phyloP scores from a whole-genome alignment of 805 yeast species.

The Priceomyces castillae region DNA sequence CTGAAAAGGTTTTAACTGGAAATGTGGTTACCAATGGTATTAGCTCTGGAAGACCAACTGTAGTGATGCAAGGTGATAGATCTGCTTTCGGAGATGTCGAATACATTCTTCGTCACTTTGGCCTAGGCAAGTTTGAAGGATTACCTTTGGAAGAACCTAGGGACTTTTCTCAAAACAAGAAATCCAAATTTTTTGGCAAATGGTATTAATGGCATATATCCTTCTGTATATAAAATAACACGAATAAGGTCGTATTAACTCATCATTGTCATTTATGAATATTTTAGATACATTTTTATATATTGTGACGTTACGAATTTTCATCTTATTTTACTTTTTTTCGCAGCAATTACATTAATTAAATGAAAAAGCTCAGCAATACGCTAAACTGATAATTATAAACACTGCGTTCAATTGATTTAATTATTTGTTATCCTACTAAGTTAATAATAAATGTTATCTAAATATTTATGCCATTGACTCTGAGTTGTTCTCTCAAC shows the following conservation, averaged over 20 bases:
- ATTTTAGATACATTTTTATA: too few species aligned
- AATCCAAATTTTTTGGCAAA: conserved; percentile 14
- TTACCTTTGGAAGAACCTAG: conserved; percentile 19
- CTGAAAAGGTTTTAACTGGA: conserved; percentile 72
- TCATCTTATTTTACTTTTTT: too few species aligned
- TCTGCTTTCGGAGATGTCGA: conserved; percentile 83
- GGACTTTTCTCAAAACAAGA: conserved; percentile 10
- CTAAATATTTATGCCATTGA: conserved; percentile 3
- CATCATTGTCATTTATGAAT: too few species aligned
- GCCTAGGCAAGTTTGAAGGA: conserved; percentile 54
- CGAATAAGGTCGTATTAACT: too few species aligned
- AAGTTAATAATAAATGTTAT: not conserved
- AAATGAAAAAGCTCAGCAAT: too few species aligned
- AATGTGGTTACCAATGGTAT: conserved; percentile 48
- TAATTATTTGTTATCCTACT: not conserved
- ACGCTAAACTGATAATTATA: too few species aligned
- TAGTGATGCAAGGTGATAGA: conserved; percentile 86
- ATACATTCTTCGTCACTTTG: conserved; percentile 61
- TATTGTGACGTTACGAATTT: too few species aligned
- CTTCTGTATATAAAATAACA: not conserved
- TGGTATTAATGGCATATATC: conserved; percentile 16
- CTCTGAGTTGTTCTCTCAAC: conserved; percentile 39
- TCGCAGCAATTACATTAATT: too few species aligned
- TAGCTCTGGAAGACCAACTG: conserved; percentile 64
- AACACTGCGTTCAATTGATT: too few species aligned